These are phyloP conservation scores for Russula sp. DNA, from an alignment of 768 basidiomycete genomes.

Conservation along the genomic window DNA sequence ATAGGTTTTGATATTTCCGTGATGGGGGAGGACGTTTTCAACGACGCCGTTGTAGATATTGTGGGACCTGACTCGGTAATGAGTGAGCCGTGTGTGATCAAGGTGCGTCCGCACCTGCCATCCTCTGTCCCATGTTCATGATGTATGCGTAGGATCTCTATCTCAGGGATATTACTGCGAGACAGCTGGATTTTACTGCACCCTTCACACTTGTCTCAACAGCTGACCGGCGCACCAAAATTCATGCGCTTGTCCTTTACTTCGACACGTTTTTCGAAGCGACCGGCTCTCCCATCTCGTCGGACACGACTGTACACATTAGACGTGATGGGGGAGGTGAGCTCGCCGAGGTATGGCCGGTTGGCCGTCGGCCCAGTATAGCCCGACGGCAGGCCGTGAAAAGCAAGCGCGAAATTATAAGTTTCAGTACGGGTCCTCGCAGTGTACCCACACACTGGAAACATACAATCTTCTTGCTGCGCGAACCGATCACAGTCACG, in stretches of 20 bases:
- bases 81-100: constrained; percentile 57
- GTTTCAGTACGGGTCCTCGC: constrained; percentile 87
- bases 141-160: constrained; percentile 58
- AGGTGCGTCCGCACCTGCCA: constrained; percentile 40
- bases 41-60: constrained; percentile 82
- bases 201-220: constrained; percentile 71
- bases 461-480: constrained; percentile 84
- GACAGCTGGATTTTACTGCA: constrained; percentile 75
- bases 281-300: constrained; percentile 47
- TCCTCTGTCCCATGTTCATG: neutral
- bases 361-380: constrained; percentile 58
- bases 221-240: constrained; percentile 52
- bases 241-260: constrained; percentile 80
- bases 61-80: constrained; percentile 59
- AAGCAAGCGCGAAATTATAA: constrained; percentile 45
- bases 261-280: constrained; percentile 92
- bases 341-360: constrained; percentile 76
- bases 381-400: constrained; percentile 49
- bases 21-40: constrained; percentile 71
- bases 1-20: constrained; percentile 82
- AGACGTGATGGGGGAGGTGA: constrained; percentile 52
- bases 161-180: constrained; percentile 53
- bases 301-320: constrained; percentile 47
- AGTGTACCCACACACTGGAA: constrained; percentile 95
- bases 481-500: constrained; percentile 66